Base-by-base conservation (phyloP, 306 rosid genomes). In the Cucumis cinereus region DNA sequence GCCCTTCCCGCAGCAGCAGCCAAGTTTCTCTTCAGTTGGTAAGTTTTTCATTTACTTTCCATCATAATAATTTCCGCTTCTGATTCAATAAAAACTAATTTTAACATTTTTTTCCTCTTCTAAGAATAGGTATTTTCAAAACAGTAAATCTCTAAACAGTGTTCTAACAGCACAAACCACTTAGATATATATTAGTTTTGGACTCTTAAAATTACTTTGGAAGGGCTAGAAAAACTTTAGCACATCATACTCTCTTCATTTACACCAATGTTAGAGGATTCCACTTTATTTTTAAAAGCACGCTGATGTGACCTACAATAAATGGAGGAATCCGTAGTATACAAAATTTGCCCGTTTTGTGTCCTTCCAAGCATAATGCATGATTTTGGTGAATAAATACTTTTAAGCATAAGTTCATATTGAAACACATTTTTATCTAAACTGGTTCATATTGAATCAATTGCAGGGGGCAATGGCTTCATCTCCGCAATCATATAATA, bases 11-110 rank as follows among this genome's bases (percentile, higher is more conserved):
- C 23, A 67, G 5, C 24, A 16, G 68, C 35, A 87, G 90, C 73
- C 96, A 86, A 64, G 86, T 84, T 85, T 87, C 97, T 26, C 0
- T 86, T 30, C 86, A 73, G 73, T 73, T 89, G 35, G 97, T 91
- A 85, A 79, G 92, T 84, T 76, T 16, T 14, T 24, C 54, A 15
- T 71, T 24, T 43, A 28, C 40, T 26, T 59, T 11, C 60, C 60
- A 40, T 22, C 2, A 56, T 0, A 16, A 60, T 26, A 60, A 14
- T 13, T 8, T 14, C 1, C 13, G n/a, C 20, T 13, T 60, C 3
- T 24, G n/a, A 59, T 28, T 26, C n/a, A 19, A 63, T 6, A 5
- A 45, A 63, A 17, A 63, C 41, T 30, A 17, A 12, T 63, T 38
- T 22, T 47, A 15, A 54, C 58, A 10, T 54, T 54, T 0, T 54